Evolutionary conservation across 768 basidiomycete genomes (phyloP), one percentile per base, ranked within the genome.

Genomic region (Fibroporia radiculosa): DNA sequence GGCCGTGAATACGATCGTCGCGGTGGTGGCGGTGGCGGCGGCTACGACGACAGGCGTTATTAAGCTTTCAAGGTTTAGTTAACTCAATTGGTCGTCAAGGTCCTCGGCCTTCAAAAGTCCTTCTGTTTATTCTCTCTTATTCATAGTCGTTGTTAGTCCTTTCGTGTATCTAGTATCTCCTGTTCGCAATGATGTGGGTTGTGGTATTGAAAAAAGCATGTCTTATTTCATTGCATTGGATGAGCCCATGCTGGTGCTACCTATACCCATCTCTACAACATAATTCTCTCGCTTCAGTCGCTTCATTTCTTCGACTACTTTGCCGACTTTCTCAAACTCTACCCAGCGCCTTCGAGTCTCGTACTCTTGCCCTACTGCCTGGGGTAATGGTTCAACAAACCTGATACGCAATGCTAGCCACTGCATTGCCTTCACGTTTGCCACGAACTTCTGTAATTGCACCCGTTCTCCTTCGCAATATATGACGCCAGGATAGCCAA

Each of bases 401-500:
- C 84, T 62, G 4, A 83, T 62, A 44, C 73, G 69, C 49, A 87
- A 60, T 8, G 84, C 84, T 0, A 87, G 66, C 86, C 85, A 88
- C 54, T 86, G 82, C 84, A 86, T 84, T 16, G 67, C 71, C 56
- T 81, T 84, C 44, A 87, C 73, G 41, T 80, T 81, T 16, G 57
- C 63, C 1, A 83, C 74, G 51, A 85, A 85, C 51, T 80, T 77
- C 53, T 80, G 72, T 11, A 86, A 65, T 37, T 73, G 63, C 6
- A 68, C 62, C 33, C 66, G 65, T 16, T 53, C 52, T 6, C 84
- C 84, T 57, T 78, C 68, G n/a, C 72, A 79, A 44, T 85, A 89
- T 34, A 89, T 83, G 35, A 85, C 68, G 3, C 84, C 84, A 11
- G 85, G 85, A 59, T 86, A 74, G 0, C 84, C 84, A 7, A 82